Percentiles rank a stretch among this genome's conserved stretches.
Conservation (phyloP, 352 stramenopile species). For the Globisporangium nagaii region DNA sequence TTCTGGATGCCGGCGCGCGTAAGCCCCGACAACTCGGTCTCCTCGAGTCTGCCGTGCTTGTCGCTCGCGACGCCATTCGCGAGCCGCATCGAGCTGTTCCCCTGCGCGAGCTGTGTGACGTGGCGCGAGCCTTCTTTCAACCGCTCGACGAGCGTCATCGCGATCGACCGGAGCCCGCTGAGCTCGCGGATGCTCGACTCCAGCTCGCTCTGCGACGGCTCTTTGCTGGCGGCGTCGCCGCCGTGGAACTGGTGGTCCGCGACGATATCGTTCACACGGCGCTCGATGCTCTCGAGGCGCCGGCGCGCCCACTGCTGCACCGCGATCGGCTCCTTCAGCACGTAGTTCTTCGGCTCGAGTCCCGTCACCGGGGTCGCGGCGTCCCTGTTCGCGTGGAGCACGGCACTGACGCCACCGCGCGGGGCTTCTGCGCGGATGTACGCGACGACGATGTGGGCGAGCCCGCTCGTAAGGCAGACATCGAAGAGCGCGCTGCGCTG, state of each 20-base stretch:
- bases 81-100: constrained; percentile 11
- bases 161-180: constrained; percentile 58
- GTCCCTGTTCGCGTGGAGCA: not conserved
- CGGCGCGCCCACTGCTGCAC: constrained; percentile 73
- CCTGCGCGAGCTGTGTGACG: constrained; percentile 24
- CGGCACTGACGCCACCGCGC: not conserved
- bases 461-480: constrained; percentile 60
- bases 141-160: constrained; percentile 62
- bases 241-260: constrained; percentile 40
- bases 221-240: constrained; percentile 17
- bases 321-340: constrained; percentile 75
- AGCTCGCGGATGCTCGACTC: constrained; percentile 48
- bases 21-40: constrained; percentile 65
- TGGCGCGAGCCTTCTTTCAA: constrained; percentile 59
- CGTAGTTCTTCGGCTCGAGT: constrained; percentile 39
- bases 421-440: constrained; percentile 51
- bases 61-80: constrained; percentile 18
- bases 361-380: not conserved
- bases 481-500: constrained; percentile 78
- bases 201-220: constrained; percentile 29
- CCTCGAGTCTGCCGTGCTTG: constrained; percentile 26
- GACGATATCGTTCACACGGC: constrained; percentile 43
- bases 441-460: constrained; percentile 65
- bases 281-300: constrained; percentile 50
- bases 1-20: constrained; percentile 60